phyloP scores from a whole-genome alignment of 2,329 filamentous ascomycete genomes.

The Beauveria varroae region DNA sequence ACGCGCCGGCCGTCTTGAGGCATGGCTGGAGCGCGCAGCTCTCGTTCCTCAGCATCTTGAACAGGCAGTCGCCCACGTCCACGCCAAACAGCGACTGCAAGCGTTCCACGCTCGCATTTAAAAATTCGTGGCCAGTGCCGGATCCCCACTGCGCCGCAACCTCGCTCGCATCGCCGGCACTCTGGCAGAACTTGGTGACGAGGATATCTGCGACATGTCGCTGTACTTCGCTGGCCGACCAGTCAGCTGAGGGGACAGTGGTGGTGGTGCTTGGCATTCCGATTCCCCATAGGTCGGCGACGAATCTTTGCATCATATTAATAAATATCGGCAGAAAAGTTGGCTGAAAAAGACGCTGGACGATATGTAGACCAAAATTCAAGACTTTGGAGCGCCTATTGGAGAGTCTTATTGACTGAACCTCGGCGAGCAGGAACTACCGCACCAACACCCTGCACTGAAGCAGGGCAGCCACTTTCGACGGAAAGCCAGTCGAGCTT shows the following conservation, averaged over 20 bases:
- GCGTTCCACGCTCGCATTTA: neutral
- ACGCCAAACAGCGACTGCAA: neutral
- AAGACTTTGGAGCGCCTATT: neutral
- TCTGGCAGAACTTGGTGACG: neutral
- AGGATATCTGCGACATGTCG: neutral
- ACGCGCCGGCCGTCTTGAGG: neutral
- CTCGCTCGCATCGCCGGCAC: neutral
- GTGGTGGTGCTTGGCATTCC: neutral
- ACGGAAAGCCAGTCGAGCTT: neutral
- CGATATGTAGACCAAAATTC: neutral
- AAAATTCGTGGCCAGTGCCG: neutral
- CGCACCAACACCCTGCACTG: neutral
- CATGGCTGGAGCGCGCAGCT: neutral
- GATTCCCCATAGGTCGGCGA: neutral
- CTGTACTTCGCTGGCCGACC: neutral
- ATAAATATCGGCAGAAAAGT: neutral
- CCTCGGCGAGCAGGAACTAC: neutral
- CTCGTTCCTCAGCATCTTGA: neutral
- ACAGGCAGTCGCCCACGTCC: neutral
- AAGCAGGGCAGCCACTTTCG: neutral
- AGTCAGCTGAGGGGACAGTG: neutral
- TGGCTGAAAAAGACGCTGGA: neutral
- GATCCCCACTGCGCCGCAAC: neutral
- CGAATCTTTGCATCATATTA: neutral
- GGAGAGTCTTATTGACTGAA: neutral